These are phyloP conservation scores for Pyrrhoderma noxium DNA, from an alignment of 1,284 basidiomycete species.

Conservation along the genomic window DNA sequence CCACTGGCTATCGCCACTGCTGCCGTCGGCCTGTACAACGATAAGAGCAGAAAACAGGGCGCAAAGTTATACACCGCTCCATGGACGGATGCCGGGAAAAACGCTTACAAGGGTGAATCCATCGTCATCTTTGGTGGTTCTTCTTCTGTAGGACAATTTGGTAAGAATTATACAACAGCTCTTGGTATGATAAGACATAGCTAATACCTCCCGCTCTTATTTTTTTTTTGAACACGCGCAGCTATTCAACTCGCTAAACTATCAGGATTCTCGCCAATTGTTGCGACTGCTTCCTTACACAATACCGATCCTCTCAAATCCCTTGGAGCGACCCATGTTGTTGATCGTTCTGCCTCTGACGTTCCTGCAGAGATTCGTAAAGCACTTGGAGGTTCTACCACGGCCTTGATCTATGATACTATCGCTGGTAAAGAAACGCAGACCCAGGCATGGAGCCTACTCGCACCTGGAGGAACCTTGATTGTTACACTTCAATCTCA, in stretches of 20 bases:
- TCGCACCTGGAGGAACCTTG: conserved; percentile 19
- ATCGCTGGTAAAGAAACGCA: conserved; percentile 19
- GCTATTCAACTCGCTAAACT: conserved; percentile 41
- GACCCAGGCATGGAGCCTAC: conserved; percentile 18
- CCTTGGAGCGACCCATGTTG: conserved; percentile 46
- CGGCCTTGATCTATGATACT: conserved; percentile 36
- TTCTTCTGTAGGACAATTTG: conserved; percentile 33
- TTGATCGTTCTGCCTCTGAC: conserved; percentile 34
- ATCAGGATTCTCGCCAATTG: conserved; percentile 47
- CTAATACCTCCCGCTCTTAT: background rate
- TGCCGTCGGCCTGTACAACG: conserved; percentile 28
- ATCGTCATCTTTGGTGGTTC: conserved; percentile 32
- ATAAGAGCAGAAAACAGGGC: background rate
- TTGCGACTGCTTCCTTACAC: conserved; percentile 42
- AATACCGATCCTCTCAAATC: conserved; percentile 37
- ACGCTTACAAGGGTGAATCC: conserved; percentile 23
- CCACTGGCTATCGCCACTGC: conserved; percentile 34
- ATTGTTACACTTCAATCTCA: conserved; percentile 5
- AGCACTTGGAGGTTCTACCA: conserved; percentile 23
- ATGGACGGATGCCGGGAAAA: conserved; percentile 22
- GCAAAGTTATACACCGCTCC: conserved; percentile 14
- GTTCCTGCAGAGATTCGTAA: conserved; percentile 27
- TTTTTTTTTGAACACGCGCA: background rate
- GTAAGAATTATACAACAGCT: conserved; percentile 17
- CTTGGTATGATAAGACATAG: background rate